Conservation (phyloP, 441 rosid species). For the Pelargonium australe region DNA sequence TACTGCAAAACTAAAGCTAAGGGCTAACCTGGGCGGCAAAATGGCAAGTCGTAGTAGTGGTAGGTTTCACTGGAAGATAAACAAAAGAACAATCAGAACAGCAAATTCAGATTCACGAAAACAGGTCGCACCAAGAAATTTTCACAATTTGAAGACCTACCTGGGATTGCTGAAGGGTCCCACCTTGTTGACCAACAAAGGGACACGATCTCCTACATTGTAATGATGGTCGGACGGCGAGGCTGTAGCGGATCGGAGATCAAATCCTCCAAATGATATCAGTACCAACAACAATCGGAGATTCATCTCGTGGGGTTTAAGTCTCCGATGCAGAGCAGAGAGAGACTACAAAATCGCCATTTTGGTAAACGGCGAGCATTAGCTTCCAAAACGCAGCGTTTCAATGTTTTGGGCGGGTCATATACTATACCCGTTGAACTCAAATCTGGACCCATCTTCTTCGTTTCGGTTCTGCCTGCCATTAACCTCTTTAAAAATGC, state of each 20-base stretch:
- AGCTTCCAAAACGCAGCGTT: slow-evolving; percentile 1
- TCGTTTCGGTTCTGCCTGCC: not conserved
- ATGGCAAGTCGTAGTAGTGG: slow-evolving; percentile 63
- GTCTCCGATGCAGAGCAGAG: slow-evolving; percentile 5
- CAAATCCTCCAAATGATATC: slow-evolving; percentile 18
- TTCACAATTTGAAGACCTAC: slow-evolving; percentile 20
- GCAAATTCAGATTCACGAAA: not conserved
- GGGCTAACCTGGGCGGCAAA: slow-evolving; percentile 77
- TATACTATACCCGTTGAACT: not conserved
- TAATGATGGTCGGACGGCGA: slow-evolving; percentile 39
- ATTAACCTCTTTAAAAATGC: no score
- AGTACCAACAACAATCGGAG: slow-evolving; percentile 15
- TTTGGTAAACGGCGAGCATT: not conserved
- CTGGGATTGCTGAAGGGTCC: slow-evolving; percentile 66
- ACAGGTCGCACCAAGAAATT: not conserved
- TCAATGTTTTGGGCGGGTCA: not conserved
- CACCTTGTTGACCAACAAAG: slow-evolving; percentile 52
- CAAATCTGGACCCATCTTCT: slow-evolving; percentile 8
- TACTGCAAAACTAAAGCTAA: slow-evolving; percentile 15
- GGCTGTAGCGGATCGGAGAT: slow-evolving; percentile 21
- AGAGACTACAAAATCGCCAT: slow-evolving; percentile 1
- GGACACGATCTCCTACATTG: slow-evolving; percentile 55
- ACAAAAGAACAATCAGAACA: not conserved
- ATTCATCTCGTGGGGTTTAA: slow-evolving; percentile 9
- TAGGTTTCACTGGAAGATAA: slow-evolving; percentile 75